phyloP scores from a whole-genome alignment of 2,329 filamentous ascomycete species.

The Hortaea sp. region DNA sequence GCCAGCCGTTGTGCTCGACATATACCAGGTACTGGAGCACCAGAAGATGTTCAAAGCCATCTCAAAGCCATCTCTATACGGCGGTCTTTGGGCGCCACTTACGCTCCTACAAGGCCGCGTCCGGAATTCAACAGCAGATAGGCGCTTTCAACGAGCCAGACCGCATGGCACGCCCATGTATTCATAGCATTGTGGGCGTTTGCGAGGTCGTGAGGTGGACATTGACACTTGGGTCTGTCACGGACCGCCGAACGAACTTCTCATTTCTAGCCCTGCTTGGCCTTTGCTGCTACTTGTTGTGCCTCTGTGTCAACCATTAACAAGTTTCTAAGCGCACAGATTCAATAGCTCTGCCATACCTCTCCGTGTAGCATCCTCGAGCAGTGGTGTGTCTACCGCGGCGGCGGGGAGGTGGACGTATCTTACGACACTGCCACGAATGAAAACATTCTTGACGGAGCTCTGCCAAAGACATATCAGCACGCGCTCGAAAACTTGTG shows the following conservation, averaged over 20 bases:
- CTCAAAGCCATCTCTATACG: too few relatives aligned
- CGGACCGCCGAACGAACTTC: background rate
- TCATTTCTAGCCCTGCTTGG: conserved; percentile 18
- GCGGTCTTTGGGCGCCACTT: too few relatives aligned
- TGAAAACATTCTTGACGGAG: conserved; percentile 92
- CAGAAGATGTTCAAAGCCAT: too few relatives aligned
- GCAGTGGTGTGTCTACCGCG: conserved; percentile 72
- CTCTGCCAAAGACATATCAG: conserved; percentile 35
- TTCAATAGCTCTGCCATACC: conserved; percentile 40
- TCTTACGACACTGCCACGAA: conserved; percentile 81
- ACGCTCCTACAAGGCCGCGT: too few relatives aligned
- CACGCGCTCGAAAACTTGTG: background rate
- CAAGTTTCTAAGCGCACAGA: conserved; percentile 1
- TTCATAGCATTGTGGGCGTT: too few relatives aligned
- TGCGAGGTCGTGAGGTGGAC: background rate
- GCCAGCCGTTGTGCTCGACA: too few relatives aligned
- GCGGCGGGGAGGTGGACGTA: conserved; percentile 80
- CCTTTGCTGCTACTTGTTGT: conserved; percentile 20
- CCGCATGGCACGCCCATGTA: too few relatives aligned
- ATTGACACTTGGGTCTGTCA: background rate
- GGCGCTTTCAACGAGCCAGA: too few relatives aligned
- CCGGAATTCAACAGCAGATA: too few relatives aligned
- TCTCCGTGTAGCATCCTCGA: conserved; percentile 86
- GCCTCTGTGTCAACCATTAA: conserved; percentile 2
- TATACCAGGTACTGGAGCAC: too few relatives aligned